Conservation (phyloP, 345 rosid species). For the Brassica juncea region DNA sequence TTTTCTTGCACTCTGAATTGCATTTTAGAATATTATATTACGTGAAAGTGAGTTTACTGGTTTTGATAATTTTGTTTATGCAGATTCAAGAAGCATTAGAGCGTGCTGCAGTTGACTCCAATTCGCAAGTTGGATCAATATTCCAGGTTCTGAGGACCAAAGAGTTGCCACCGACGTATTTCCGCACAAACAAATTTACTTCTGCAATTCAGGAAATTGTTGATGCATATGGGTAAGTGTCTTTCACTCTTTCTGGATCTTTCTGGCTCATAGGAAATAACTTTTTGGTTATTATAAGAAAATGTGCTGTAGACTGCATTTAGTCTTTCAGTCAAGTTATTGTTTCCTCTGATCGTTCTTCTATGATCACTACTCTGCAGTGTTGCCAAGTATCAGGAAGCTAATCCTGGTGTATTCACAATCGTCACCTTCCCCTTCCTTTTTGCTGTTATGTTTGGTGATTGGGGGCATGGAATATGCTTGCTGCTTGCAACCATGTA, state of each 20-base stretch:
- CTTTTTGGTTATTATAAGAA: background rate
- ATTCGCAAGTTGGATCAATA: conserved; percentile 92
- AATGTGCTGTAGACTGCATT: conserved; percentile 4
- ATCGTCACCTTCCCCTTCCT: conserved; percentile 93
- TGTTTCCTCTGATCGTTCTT: conserved; percentile 9
- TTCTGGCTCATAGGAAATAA: conserved; percentile 8
- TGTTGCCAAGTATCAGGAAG: conserved; percentile 94
- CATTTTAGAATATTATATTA: background rate
- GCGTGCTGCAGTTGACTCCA: conserved; percentile 91
- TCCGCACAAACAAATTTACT: conserved; percentile 87
- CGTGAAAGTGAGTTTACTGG: conserved; percentile 10
- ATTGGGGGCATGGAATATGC: conserved; percentile 99
- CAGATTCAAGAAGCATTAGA: conserved; percentile 92
- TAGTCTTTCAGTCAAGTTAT: conserved; percentile 4
- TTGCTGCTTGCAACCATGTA: conserved; percentile 73
- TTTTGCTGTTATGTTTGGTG: conserved; percentile 99
- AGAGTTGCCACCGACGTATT: conserved; percentile 91
- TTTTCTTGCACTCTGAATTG: conserved; percentile 12
- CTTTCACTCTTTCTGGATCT: conserved; percentile 16
- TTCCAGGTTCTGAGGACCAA: conserved; percentile 81
- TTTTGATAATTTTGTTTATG: conserved; percentile 30
- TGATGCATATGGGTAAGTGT: conserved; percentile 95
- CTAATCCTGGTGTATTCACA: conserved; percentile 90
- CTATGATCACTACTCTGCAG: conserved; percentile 51
- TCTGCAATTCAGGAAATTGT: conserved; percentile 95